These are phyloP conservation scores for Tricholoma matsutake DNA, from an alignment of 768 basidiomycete genomes.

Conservation along the genomic window DNA sequence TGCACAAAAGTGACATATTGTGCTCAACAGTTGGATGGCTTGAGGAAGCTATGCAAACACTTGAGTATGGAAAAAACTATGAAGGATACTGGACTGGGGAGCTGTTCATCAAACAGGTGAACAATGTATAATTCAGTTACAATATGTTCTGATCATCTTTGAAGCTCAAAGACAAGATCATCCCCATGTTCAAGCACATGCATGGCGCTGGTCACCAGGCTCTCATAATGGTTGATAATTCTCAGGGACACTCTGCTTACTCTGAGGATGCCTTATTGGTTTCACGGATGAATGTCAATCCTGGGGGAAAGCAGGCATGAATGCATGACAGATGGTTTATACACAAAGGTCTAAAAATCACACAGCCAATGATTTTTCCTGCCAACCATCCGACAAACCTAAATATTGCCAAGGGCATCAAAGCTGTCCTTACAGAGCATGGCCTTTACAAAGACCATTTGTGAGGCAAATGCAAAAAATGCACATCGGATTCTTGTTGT, in stretches of 20 bases:
- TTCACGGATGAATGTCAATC: too few species aligned
- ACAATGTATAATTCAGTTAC: background rate
- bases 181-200: background rate
- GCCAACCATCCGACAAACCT: background rate
- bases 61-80: constrained; percentile 31
- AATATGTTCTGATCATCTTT: background rate
- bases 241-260: constrained; percentile 8
- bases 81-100: constrained; percentile 2
- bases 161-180: background rate
- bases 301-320: too few species aligned
- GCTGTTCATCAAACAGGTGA: constrained; percentile 30
- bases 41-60: constrained; percentile 21
- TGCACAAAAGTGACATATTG: constrained; percentile 33
- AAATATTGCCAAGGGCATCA: background rate
- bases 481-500: background rate
- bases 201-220: background rate
- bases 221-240: background rate
- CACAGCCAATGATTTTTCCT: background rate
- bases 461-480: background rate
- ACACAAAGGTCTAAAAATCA: background rate
- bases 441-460: background rate
- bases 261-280: too few species aligned
- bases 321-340: background rate
- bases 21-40: constrained; percentile 31
- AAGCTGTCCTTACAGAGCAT: background rate